A percentile compares a stretch with the other conserved stretches of the same genome.
phyloP scores from a whole-genome alignment of 1,139 yeast species.

The Geotrichum reessii region DNA sequence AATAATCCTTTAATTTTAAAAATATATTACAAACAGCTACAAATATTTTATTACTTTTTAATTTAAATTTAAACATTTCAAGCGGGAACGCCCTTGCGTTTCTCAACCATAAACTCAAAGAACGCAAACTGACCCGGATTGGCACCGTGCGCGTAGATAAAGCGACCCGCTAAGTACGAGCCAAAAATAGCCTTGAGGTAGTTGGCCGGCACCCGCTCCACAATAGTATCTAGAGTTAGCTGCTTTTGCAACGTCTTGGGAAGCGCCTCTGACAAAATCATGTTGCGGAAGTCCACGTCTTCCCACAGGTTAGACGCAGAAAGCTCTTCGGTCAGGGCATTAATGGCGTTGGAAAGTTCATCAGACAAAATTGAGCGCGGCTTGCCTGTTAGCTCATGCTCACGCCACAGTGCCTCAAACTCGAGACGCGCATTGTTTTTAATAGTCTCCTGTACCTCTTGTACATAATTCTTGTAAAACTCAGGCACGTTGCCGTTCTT shows the following conservation, averaged over 20 bases:
- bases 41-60: background rate
- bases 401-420: conserved; percentile 81
- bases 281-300: conserved; percentile 70
- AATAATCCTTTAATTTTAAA: too few species aligned
- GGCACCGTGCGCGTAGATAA: conserved; percentile 81
- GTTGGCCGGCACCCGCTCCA: conserved; percentile 77
- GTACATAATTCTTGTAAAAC: conserved; percentile 76
- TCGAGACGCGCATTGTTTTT: conserved; percentile 75
- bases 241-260: conserved; percentile 67
- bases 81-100: conserved; percentile 21
- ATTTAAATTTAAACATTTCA: background rate
- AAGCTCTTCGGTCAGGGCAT: conserved; percentile 83
- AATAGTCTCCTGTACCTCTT: conserved; percentile 71
- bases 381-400: conserved; percentile 59
- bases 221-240: conserved; percentile 69
- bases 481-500: conserved; percentile 47
- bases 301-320: conserved; percentile 83
- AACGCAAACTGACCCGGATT: conserved; percentile 78
- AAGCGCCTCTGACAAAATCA: conserved; percentile 66
- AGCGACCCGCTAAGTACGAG: conserved; percentile 80
- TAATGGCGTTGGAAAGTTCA: conserved; percentile 77
- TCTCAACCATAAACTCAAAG: conserved; percentile 56
- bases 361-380: conserved; percentile 80
- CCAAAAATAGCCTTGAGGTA: conserved; percentile 89
- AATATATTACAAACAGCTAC: too few species aligned